Evolutionary conservation across 257 asterid species (phyloP).

Genomic region (Linaria vulgaris): DNA sequence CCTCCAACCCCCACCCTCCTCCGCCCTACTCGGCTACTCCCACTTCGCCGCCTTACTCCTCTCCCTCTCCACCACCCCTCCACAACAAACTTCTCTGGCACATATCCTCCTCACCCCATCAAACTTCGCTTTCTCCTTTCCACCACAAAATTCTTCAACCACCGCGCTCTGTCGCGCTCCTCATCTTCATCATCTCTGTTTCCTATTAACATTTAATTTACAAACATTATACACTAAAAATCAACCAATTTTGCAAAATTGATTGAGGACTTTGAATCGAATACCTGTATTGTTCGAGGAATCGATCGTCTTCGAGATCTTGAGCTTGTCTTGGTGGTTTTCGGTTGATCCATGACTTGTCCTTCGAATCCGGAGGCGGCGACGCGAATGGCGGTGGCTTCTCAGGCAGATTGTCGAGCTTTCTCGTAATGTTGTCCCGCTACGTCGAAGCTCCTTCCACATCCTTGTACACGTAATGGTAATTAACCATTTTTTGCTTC

Average conservation of each 20-base stretch:
- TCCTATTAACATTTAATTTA: no score
- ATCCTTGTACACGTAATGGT: constrained; percentile 89
- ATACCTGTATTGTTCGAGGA: constrained; percentile 84
- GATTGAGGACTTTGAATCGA: not conserved
- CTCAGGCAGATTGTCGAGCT: constrained; percentile 78
- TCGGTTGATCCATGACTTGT: constrained; percentile 71
- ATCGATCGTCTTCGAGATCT: constrained; percentile 90
- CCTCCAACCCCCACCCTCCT: no score
- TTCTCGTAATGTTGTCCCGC: constrained; percentile 93
- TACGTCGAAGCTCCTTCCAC: constrained; percentile 88
- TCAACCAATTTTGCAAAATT: not conserved
- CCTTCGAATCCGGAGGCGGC: constrained; percentile 60
- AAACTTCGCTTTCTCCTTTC: no score
- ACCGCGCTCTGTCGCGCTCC: no score
- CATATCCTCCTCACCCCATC: no score
- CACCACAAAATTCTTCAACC: no score
- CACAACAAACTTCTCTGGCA: no score
- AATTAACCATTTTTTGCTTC: constrained; percentile 82
- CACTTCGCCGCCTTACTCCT: no score
- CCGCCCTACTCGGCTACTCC: no score
- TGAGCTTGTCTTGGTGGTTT: constrained; percentile 79
- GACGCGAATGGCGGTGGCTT: constrained; percentile 65
- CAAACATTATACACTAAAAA: not conserved
- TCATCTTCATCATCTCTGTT: no score
- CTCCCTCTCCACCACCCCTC: no score